These are phyloP conservation scores for Malus hybrid DNA, from an alignment of 331 rosid species.

Conservation along the genomic window DNA sequence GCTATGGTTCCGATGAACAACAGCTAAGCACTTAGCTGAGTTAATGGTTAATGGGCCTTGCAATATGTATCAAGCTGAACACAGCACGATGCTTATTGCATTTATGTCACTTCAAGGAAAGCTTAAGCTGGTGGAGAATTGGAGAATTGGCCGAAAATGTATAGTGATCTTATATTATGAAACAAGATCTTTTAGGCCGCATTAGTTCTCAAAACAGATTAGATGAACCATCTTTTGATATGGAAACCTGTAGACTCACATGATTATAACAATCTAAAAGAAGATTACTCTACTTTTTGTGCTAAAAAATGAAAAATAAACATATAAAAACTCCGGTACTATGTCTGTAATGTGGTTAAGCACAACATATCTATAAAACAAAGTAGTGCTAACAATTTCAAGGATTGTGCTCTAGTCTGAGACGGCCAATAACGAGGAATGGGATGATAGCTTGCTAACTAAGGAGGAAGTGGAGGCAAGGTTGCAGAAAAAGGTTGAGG, in stretches of 20 bases:
- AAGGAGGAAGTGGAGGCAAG: conserved; percentile 86
- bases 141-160: neutral
- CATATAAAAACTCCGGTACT: neutral
- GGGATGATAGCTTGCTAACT: conserved; percentile 90
- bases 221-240: neutral
- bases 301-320: neutral
- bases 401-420: conserved; percentile 47
- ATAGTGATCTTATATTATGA: neutral
- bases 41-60: neutral
- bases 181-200: neutral
- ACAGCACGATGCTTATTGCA: neutral
- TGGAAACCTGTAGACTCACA: neutral
- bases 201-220: neutral
- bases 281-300: neutral
- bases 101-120: neutral
- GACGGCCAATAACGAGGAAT: conserved; percentile 63
- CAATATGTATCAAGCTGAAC: neutral
- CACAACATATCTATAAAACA: neutral
- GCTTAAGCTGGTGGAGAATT: neutral
- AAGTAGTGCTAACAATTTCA: conserved; percentile 5
- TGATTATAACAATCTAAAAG: neutral
- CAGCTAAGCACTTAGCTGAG: neutral
- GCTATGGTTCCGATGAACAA: neutral
- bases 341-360: neutral
- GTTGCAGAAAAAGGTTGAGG: conserved; percentile 83